Base-by-base conservation (phyloP, 1,284 basidiomycete genomes). In the Puccinia novopanici region DNA sequence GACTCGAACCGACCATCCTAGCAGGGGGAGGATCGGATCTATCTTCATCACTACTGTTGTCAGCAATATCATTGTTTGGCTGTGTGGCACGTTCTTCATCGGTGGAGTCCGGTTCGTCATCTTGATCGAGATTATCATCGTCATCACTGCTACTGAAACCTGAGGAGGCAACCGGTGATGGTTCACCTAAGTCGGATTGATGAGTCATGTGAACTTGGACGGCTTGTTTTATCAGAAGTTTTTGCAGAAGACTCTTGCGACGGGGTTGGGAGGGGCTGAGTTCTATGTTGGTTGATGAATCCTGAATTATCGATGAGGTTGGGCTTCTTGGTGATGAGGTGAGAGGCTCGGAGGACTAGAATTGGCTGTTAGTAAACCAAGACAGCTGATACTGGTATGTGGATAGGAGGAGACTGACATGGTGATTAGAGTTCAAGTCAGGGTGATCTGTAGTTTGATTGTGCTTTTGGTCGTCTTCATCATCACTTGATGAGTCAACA, bases 121-220 rank as follows among this genome's bases (percentile, higher is more conserved):
- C 63, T 19, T 55, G 27, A 57, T 40, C 37, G 24, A 57, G 37
- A n/a, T 71, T 42, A 6, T 78, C 65, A n/a, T 78, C 76, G 19
- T 78, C 76, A 17, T 78, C 76, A 22, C 52, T 61, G 27, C 76
- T 78, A 57, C 76, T 78, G 67, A 70, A 70, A 8, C 76, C 67
- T 17, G 42, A 55, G 40, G 40, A 30, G 34, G 13, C 50, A 17
- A 22, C 34, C 22, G 50, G 30, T 22, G 54, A 24, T 9, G 67
- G 50, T n/a, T 71, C 65, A 30, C 19, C 30, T 5, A 30, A 24
- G 45, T 70, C 52, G 30, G 75, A n/a, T 34, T 65, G 61, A 9
- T 77, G 75, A 50, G 75, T 61, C 24, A 77, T 63, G 24, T 77
- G 75, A 22, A 68, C 48, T 55, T 77, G 59, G 17, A 78, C 76